Base-by-base conservation (phyloP, 2,329 filamentous ascomycete species). In the Penicillium sp. region DNA sequence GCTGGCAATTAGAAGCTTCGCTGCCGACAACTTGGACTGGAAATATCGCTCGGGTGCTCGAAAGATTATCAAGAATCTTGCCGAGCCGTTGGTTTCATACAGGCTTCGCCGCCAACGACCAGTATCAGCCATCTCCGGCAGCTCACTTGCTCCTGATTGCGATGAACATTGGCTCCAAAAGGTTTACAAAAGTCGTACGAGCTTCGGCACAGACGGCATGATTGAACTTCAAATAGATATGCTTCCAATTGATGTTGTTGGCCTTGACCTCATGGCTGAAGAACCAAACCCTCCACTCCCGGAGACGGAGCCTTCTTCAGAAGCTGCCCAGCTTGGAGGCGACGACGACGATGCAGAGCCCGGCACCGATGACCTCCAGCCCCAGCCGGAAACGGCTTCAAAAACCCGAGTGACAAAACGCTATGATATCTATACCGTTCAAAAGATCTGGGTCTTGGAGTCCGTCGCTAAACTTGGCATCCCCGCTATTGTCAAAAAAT, bases 1-100 rank as follows among this genome's bases (percentile, higher is more conserved):
- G 12, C 69, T 78, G 4, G 86, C 85, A 0, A 76, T 99, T 38
- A 85, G 94, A 38, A 82, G 84, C 14, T 97, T 96, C 72, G 85
- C 88, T 0, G 83, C 84, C 0, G 88, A 96, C 63, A 89, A 88
- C 0, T 96, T 99, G 65, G 92, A 93, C 60, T 99, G 95, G 95
- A 86, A 84, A 4, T 89, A 88, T 67, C 84, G 88, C 31, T 83
- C 84, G 53, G 94, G 93, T 0, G 92, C 93, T 15, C 85, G 90
- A 69, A 96, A 96, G 70, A 90, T 96, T 61, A 88, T 96, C 31
- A 86, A 89, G 14, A 89, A 90, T 31, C 79, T 98, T 11, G 90
- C 92, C 0, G 90, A 92, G 11, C 87, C 89, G 7, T 77, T 98
- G 1, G 79, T 98, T 87, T 14, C 85, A 84, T 61, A 87, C 84